Percentiles rank a stretch among this genome's conserved stretches.
Evolutionary conservation across 2,329 filamentous ascomycete genomes (phyloP).

Genomic region (Claviceps capensis): DNA sequence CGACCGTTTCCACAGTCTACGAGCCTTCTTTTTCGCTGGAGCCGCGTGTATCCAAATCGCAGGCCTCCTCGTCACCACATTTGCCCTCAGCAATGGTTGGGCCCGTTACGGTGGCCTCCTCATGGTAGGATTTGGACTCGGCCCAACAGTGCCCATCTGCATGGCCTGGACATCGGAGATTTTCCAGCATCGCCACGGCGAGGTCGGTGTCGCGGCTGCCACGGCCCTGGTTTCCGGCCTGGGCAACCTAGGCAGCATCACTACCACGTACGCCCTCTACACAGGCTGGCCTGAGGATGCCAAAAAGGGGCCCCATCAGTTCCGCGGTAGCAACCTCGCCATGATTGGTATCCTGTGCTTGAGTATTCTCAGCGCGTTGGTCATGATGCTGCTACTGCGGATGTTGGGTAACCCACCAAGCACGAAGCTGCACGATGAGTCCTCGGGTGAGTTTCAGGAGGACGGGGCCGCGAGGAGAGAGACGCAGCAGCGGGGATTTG

Average conservation of each 20-base stretch:
- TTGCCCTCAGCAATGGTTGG: constrained; percentile 59
- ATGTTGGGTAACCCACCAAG: constrained; percentile 40
- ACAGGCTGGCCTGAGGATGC: constrained; percentile 73
- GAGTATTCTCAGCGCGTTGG: constrained; percentile 59
- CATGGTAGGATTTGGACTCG: constrained; percentile 80
- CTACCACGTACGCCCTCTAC: constrained; percentile 82
- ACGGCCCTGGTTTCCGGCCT: constrained; percentile 75
- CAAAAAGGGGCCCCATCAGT: constrained; percentile 52
- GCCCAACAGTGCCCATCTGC: constrained; percentile 80
- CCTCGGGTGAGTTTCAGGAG: constrained; percentile 35
- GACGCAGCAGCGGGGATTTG: constrained; percentile 42
- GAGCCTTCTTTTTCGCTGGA: constrained; percentile 67
- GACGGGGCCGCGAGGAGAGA: constrained; percentile 50
- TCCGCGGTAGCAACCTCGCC: constrained; percentile 69
- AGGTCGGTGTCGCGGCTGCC: constrained; percentile 80
- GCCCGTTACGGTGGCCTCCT: constrained; percentile 78
- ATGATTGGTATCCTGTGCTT: constrained; percentile 76
- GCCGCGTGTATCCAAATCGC: constrained; percentile 68
- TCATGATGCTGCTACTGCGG: constrained; percentile 54
- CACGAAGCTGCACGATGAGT: constrained; percentile 29
- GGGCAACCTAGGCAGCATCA: constrained; percentile 74
- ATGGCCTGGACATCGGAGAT: constrained; percentile 91
- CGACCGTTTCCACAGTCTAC: constrained; percentile 70
- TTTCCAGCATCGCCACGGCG: constrained; percentile 78
- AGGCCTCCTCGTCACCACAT: constrained; percentile 67